phyloP scores from a whole-genome alignment of 208 protist genomes.

The Trichomonas vaginalis region DNA sequence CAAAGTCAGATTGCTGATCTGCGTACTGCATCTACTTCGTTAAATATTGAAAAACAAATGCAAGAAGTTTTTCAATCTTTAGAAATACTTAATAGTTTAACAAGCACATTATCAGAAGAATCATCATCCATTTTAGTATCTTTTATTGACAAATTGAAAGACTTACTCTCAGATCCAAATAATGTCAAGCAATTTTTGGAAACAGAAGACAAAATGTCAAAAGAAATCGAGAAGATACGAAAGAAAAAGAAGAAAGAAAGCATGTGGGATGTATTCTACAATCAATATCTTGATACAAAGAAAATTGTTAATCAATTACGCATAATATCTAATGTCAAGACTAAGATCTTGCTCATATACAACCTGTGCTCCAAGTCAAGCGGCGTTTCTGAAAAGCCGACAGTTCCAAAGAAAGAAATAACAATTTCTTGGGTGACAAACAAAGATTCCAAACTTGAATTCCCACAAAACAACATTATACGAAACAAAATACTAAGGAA shows the following conservation, averaged over 20 bases:
- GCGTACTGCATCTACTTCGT: not conserved
- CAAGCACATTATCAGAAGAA: not conserved
- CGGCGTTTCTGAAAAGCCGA: not conserved
- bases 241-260: not conserved
- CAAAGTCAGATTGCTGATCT: not conserved
- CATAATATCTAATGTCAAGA: not conserved
- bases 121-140: not conserved
- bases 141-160: not conserved
- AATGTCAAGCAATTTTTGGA: not conserved
- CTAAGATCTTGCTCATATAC: not conserved
- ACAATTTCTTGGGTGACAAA: not conserved
- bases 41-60: not conserved
- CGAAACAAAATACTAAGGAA: not conserved
- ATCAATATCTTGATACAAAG: not conserved
- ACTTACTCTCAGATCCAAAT: not conserved
- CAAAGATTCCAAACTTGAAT: not conserved
- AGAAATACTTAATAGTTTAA: not conserved
- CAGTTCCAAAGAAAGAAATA: not conserved
- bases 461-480: not conserved
- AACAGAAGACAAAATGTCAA: not conserved
- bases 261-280: not conserved
- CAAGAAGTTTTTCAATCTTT: not conserved
- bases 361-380: not conserved
- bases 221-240: not conserved
- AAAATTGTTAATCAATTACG: not conserved